Evolutionary conservation across 2,329 filamentous ascomycete genomes (phyloP).

Genomic region (Cladosporium oxysporum): DNA sequence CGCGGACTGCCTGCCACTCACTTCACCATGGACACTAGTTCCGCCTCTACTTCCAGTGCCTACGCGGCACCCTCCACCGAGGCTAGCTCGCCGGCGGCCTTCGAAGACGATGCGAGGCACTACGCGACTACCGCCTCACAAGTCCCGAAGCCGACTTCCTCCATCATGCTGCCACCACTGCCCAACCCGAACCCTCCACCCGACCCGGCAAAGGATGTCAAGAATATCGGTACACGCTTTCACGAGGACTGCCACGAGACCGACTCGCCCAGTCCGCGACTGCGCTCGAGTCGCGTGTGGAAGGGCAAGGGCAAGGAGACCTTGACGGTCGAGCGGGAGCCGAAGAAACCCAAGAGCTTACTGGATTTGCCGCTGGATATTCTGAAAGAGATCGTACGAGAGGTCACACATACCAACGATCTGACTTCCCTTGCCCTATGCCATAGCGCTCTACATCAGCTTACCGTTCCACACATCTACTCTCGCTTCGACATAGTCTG

Average conservation of each 20-base stretch:
- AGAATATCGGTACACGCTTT: constrained; percentile 33
- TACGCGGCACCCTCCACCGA: constrained; percentile 28
- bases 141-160: constrained; percentile 30
- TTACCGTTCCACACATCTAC: constrained; percentile 78
- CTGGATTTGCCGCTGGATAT: constrained; percentile 78
- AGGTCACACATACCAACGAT: constrained; percentile 81
- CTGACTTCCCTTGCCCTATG: constrained; percentile 75
- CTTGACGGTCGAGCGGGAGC: constrained; percentile 39
- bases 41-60: constrained; percentile 9
- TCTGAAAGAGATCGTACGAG: constrained; percentile 74
- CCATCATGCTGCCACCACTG: constrained; percentile 21
- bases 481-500: constrained; percentile 85
- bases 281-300: constrained; percentile 46
- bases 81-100: constrained; percentile 24
- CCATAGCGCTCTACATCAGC: constrained; percentile 73
- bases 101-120: constrained; percentile 34
- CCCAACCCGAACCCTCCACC: constrained; percentile 23
- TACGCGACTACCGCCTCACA: constrained; percentile 33
- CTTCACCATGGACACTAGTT: constrained; percentile 14
- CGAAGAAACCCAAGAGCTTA: constrained; percentile 61
- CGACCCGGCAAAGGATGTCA: constrained; percentile 30
- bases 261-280: constrained; percentile 31
- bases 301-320: constrained; percentile 51
- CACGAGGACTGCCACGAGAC: constrained; percentile 36
- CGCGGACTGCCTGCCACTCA: constrained; percentile 11